Conservation (phyloP, 2,329 filamentous ascomycete genomes). For the Aureobasidium sp. region DNA sequence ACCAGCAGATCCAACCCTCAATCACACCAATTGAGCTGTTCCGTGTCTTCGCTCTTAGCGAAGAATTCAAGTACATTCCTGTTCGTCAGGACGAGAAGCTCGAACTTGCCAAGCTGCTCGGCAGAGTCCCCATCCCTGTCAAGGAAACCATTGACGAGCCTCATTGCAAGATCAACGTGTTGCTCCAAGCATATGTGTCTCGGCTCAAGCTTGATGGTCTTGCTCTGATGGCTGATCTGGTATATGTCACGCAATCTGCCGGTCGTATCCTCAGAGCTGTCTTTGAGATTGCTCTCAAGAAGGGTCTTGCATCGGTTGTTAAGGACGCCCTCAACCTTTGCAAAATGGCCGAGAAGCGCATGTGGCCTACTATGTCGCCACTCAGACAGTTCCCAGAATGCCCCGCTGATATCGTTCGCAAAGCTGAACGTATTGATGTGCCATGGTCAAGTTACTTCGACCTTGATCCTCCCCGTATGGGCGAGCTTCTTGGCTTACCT, state of each 20-base stretch:
- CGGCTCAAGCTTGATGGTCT: slow-evolving; percentile 88
- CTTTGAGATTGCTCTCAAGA: slow-evolving; percentile 95
- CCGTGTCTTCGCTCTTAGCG: slow-evolving; percentile 89
- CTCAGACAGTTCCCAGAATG: slow-evolving; percentile 82
- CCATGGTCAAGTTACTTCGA: slow-evolving; percentile 93
- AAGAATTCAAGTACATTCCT: slow-evolving; percentile 98
- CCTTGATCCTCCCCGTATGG: slow-evolving; percentile 92
- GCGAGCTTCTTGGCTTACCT: slow-evolving; percentile 83
- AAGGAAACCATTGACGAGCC: slow-evolving; percentile 97
- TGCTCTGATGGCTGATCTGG: slow-evolving; percentile 95
- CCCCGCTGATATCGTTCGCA: slow-evolving; percentile 77
- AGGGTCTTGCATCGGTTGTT: slow-evolving; percentile 89
- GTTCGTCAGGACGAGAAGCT: slow-evolving; percentile 97
- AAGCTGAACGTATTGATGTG: slow-evolving; percentile 91
- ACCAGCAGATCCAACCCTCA: slow-evolving; percentile 85
- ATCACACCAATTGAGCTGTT: slow-evolving; percentile 94
- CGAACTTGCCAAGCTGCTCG: slow-evolving; percentile 84
- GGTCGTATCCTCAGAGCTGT: slow-evolving; percentile 91
- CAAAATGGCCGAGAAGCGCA: slow-evolving; percentile 98
- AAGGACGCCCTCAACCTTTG: slow-evolving; percentile 90
- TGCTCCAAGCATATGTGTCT: slow-evolving; percentile 94
- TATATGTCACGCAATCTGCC: slow-evolving; percentile 96
- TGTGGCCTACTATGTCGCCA: slow-evolving; percentile 99
- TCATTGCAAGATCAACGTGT: slow-evolving; percentile 95
- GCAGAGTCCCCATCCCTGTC: slow-evolving; percentile 86